Base-by-base conservation (phyloP, 495 filamentous ascomycete genomes). In the Cenococcum geophilum region DNA sequence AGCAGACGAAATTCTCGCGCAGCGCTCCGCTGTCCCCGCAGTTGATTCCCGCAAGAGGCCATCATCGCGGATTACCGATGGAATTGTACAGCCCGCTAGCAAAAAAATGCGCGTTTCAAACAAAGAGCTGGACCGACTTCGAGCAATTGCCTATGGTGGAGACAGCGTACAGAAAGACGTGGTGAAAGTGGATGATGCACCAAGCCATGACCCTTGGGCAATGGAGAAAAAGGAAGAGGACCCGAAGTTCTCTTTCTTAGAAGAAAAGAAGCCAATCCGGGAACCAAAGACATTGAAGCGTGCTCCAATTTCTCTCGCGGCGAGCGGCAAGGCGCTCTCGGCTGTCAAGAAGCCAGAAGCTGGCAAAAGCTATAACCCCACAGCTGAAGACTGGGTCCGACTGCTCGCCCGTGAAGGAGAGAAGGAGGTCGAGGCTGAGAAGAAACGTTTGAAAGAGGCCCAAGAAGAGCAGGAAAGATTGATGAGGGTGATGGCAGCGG, bases 361-460 rank as follows among this genome's bases (percentile, higher is more conserved):
- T 1, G 91, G 89, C 45, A 86, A 83, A 69, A 95, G 89, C 70
- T 98, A 98, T 73, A 98, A 98, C 68, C 93, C 93, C 0, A 76
- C 78, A 8, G 93, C 92, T 59, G 79, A 83, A 59, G 89, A 96
- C 54, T 98, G 92, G 81, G 84, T 89, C 57, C 77, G 80, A 11
- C 81, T 92, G 5, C 75, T 96, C 43, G 78, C 80, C 20, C 79
- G 82, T 32, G 88, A 91, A 70, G 89, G 89, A 27, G 78, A 83
- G 55, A 86, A 87, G 73, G 92, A 86, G 34, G 81, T 97, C 1
- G 85, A 85, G 59, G 82, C 84, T 2, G 95, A 97, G 73, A 81
- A 83, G 73, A 86, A 88, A 71, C 85, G 92, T 20, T 73, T 92
- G 20, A 80, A 77, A 37, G 85, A 83, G 51, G 82, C 84, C 61